Percentiles rank a stretch among this genome's conserved stretches.
Conservation (phyloP, 192 early-diverging fungal genomes). For the Entomortierella parvispora region DNA sequence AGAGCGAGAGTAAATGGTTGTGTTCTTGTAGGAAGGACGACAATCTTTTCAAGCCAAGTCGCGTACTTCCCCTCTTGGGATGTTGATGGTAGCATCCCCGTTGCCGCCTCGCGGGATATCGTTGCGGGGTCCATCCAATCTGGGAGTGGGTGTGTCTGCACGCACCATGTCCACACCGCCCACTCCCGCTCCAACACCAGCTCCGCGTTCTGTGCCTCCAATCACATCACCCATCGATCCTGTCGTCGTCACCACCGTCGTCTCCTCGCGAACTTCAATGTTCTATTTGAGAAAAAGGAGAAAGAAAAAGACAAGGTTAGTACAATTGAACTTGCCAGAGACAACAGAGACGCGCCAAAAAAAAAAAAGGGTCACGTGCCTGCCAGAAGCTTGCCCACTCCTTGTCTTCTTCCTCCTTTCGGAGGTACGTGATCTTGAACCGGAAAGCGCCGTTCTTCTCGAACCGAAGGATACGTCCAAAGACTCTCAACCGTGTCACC, state of each 20-base stretch:
- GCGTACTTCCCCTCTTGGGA: slow-evolving; percentile 19
- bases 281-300: slow-evolving; percentile 10
- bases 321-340: background rate
- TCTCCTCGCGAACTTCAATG: slow-evolving; percentile 46
- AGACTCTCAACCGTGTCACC: slow-evolving; percentile 66
- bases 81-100: background rate
- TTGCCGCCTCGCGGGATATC: slow-evolving; percentile 20
- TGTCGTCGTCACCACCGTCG: slow-evolving; percentile 41
- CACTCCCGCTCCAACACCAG: background rate
- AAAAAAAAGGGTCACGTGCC: slow-evolving; percentile 18
- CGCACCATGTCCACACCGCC: slow-evolving; percentile 3
- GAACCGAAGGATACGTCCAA: slow-evolving; percentile 69
- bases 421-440: slow-evolving; percentile 44
- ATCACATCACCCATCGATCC: slow-evolving; percentile 49
- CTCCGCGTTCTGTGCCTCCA: slow-evolving; percentile 17
- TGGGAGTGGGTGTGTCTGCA: slow-evolving; percentile 17
- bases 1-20: background rate
- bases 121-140: slow-evolving; percentile 12
- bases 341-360: background rate
- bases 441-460: slow-evolving; percentile 40
- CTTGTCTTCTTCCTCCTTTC: slow-evolving; percentile 47
- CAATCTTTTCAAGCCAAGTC: slow-evolving; percentile 10
- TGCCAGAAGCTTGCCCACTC: slow-evolving; percentile 50
- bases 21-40: background rate
- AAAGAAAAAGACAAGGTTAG: background rate